phyloP scores from a whole-genome alignment of 2,329 filamentous ascomycete genomes.

The Cladosporium phlei region DNA sequence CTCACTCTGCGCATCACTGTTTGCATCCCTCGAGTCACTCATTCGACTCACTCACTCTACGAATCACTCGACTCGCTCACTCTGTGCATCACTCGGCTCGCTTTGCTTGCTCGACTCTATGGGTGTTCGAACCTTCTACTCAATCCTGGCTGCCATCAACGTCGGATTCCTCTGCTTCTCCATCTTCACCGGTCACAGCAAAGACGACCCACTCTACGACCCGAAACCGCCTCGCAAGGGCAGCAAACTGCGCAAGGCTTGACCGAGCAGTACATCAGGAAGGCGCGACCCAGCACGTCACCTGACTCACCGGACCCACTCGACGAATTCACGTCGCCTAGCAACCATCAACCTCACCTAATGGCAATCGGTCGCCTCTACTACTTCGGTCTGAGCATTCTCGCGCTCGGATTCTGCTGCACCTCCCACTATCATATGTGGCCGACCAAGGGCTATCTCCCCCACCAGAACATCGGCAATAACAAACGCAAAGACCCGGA shows the following conservation, averaged over 20 bases:
- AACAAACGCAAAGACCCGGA: slow-evolving; percentile 14
- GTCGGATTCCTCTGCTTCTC: slow-evolving; percentile 1
- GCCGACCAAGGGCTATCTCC: slow-evolving; percentile 20
- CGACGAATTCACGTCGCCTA: background rate
- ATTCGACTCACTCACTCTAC: background rate
- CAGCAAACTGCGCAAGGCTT: background rate
- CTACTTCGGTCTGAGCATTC: slow-evolving; percentile 23
- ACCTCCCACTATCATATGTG: slow-evolving; percentile 24
- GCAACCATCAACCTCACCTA: background rate
- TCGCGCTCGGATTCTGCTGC: slow-evolving; percentile 20
- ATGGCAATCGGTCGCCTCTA: slow-evolving; percentile 29
- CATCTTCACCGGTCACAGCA: background rate
- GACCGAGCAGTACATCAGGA: background rate
- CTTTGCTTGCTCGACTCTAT: too few species aligned
- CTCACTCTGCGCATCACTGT: background rate
- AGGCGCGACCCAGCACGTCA: background rate
- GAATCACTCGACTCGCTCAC: background rate
- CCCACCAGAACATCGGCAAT: slow-evolving; percentile 21
- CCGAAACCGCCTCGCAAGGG: background rate
- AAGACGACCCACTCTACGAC: background rate
- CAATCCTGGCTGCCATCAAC: background rate
- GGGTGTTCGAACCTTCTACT: slow-evolving; percentile 2
- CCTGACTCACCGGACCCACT: background rate
- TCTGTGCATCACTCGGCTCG: background rate
- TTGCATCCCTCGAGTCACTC: background rate